Percentiles rank a stretch among this genome's conserved stretches.
Evolutionary conservation across 2,329 filamentous ascomycete species (phyloP).

Genomic region (Colletotrichum noveboracense): DNA sequence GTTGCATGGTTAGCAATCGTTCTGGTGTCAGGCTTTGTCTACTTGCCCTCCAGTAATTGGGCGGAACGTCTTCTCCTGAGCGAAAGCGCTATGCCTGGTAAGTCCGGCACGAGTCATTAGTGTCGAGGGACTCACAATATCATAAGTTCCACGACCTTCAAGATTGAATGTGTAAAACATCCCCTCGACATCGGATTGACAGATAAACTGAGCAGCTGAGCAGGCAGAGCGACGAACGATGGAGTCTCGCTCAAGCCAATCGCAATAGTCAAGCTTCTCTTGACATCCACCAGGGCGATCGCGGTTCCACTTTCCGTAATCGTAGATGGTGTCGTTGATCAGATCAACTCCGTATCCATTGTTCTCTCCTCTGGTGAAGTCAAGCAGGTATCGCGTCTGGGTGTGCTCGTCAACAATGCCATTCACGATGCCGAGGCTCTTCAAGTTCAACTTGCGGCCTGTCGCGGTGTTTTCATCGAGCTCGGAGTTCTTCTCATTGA

Average conservation of each 20-base stretch:
- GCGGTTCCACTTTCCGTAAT: not conserved
- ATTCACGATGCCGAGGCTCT: slow-evolving; percentile 33
- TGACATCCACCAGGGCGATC: slow-evolving; percentile 2
- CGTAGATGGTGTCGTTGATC: slow-evolving; percentile 1
- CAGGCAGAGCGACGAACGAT: not conserved
- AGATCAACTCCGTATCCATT: not conserved
- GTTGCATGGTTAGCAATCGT: not conserved
- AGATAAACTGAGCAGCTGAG: not conserved
- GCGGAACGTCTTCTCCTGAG: not conserved
- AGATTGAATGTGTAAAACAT: slow-evolving; percentile 41
- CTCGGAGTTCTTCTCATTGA: not conserved
- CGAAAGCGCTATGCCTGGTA: not conserved
- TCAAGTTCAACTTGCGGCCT: not conserved
- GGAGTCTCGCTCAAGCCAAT: not conserved
- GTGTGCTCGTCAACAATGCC: not conserved
- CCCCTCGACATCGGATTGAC: slow-evolving; percentile 49
- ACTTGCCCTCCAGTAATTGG: not conserved
- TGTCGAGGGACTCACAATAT: not conserved
- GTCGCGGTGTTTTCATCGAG: not conserved
- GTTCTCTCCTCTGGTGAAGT: not conserved
- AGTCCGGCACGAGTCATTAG: fast-evolving
- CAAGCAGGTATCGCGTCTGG: not conserved
- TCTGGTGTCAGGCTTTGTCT: not conserved
- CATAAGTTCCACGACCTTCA: not conserved
- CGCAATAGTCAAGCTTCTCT: not conserved